These are phyloP conservation scores for Salix arbutifolia DNA, from an alignment of 345 rosid genomes.

Conservation along the genomic window DNA sequence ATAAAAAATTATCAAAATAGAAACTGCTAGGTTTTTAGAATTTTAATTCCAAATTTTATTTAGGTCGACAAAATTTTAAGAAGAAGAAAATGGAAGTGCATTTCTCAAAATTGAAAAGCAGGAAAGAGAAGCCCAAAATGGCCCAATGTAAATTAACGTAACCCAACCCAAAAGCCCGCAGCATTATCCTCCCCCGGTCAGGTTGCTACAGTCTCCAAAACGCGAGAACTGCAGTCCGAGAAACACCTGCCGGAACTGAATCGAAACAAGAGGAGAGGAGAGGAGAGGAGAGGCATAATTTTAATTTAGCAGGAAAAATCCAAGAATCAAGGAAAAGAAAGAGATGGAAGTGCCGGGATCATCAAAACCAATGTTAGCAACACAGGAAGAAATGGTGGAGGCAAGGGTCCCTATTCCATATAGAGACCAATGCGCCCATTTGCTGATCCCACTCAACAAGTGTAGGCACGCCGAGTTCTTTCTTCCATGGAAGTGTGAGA, in stretches of 20 bases:
- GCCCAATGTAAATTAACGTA: neutral
- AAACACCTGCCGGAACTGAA: neutral
- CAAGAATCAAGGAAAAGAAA: neutral
- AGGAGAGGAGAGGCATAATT: neutral
- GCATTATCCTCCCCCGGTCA: neutral
- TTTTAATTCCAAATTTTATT: too few relatives aligned
- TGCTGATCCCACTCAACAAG: conserved; percentile 90
- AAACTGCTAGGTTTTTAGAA: too few relatives aligned
- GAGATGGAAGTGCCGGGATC: conserved; percentile 79
- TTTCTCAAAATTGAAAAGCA: neutral
- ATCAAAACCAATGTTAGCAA: conserved; percentile 97
- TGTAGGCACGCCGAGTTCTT: conserved; percentile 92
- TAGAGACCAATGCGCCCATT: conserved; percentile 95
- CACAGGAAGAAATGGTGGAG: conserved; percentile 85
- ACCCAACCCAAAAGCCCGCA: neutral
- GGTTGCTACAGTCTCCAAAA: neutral
- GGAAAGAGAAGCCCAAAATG: neutral
- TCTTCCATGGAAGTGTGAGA: conserved; percentile 98
- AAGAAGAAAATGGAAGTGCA: too few relatives aligned
- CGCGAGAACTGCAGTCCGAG: neutral
- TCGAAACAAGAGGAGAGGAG: neutral
- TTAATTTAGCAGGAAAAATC: neutral
- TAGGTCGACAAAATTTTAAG: too few relatives aligned
- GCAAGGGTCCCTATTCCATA: conserved; percentile 78
- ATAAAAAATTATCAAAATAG: too few relatives aligned